Evolutionary conservation across 2,329 filamentous ascomycete species (phyloP).

Genomic region (Cladosporium sp.): DNA sequence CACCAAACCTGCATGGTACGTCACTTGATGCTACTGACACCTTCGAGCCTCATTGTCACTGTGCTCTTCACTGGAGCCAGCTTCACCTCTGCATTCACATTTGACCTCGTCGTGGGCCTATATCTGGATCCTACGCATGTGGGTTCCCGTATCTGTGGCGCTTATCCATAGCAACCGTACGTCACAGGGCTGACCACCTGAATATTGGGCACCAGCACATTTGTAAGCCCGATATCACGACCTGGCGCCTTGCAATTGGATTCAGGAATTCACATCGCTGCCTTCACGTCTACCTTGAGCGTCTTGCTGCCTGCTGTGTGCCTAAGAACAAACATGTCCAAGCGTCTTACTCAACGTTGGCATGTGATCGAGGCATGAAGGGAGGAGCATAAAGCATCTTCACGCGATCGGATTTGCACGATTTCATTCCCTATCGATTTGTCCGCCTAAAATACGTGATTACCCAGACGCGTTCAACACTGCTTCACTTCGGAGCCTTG

Average conservation of each 20-base stretch:
- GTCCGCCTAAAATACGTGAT: not conserved
- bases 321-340: not conserved
- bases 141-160: not conserved
- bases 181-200: not conserved
- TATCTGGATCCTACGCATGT: not conserved
- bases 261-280: not conserved
- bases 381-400: not conserved
- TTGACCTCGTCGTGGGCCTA: not conserved
- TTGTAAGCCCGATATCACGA: constrained; percentile 2
- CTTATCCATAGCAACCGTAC: constrained; percentile 11
- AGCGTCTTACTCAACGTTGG: not conserved
- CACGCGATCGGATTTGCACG: not conserved
- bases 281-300: not conserved
- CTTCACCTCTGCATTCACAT: not conserved
- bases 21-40: not conserved
- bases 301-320: not conserved
- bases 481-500: constrained; percentile 28
- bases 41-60: not conserved
- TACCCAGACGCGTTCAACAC: not conserved
- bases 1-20: not conserved
- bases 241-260: not conserved
- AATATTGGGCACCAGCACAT: constrained; percentile 5
- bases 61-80: not conserved
- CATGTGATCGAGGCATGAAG: not conserved
- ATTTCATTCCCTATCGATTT: not conserved